These are phyloP conservation scores for Pleurotus ostreatus DNA, from an alignment of 768 basidiomycete genomes.

Conservation along the genomic window DNA sequence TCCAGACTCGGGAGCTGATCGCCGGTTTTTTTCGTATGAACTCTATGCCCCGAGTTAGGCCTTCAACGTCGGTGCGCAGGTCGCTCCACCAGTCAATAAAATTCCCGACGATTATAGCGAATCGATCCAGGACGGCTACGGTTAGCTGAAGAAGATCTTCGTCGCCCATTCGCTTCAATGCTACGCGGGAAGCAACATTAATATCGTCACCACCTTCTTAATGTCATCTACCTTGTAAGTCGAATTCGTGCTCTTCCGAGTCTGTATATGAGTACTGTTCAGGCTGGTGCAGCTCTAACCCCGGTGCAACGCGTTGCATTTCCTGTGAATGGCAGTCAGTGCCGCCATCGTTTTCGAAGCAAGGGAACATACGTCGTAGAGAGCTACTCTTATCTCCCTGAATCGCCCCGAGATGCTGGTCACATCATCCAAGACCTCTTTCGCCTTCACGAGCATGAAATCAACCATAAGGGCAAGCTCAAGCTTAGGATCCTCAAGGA, in stretches of 20 bases:
- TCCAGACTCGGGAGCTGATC: not conserved
- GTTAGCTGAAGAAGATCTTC: not conserved
- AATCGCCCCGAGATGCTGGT: not conserved
- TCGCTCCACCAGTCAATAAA: constrained; percentile 1
- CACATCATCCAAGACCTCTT: not conserved
- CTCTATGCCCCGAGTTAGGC: not conserved
- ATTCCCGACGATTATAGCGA: not conserved
- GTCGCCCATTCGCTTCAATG: not conserved
- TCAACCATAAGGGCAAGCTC: not conserved
- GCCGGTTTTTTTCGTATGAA: not conserved
- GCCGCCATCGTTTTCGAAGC: too few relatives aligned
- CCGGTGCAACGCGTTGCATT: not conserved
- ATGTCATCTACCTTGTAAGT: too few relatives aligned
- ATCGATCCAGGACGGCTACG: not conserved
- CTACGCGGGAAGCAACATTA: too few relatives aligned
- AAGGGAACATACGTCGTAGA: not conserved
- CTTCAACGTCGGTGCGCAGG: not conserved
- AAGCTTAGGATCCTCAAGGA: not conserved
- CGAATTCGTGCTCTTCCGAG: too few relatives aligned
- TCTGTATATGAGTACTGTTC: too few relatives aligned
- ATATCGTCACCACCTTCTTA: too few relatives aligned
- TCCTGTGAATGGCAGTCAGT: not conserved
- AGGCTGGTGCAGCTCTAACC: too few relatives aligned
- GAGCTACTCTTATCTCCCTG: not conserved
- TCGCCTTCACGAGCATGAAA: not conserved